Percentiles rank a stretch among this genome's conserved stretches.
These are phyloP conservation scores for Crithidia sp. DNA, from an alignment of 208 protist genomes.

Conservation along the genomic window DNA sequence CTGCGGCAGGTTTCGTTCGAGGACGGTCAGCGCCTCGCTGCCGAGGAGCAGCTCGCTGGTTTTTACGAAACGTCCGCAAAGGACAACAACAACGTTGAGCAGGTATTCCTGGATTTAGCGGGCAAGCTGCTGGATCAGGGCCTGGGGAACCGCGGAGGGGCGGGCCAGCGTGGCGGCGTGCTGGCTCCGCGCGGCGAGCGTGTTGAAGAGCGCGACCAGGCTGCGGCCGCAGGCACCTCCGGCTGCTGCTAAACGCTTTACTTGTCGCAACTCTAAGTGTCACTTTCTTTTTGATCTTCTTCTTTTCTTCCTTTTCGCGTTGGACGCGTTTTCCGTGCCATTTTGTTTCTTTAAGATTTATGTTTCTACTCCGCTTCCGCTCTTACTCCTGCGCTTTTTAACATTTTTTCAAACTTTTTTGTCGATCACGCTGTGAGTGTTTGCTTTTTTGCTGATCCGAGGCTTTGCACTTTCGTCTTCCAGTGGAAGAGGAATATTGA, in stretches of 20 bases:
- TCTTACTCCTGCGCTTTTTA: no score
- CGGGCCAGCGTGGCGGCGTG: conserved; percentile 19
- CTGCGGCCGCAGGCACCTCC: conserved; percentile 25
- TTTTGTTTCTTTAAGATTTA: background rate
- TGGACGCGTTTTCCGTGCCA: background rate
- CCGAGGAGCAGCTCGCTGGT: conserved; percentile 71
- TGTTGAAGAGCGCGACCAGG: conserved; percentile 25
- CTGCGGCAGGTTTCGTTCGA: conserved; percentile 80
- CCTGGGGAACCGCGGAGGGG: conserved; percentile 39
- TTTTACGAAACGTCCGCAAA: conserved; percentile 92
- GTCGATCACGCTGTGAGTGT: no score
- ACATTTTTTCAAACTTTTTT: no score
- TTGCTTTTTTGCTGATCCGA: no score
- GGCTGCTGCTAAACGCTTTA: conserved; percentile 36
- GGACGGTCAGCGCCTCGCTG: conserved; percentile 70
- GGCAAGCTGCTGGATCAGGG: conserved; percentile 92
- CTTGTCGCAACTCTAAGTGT: background rate
- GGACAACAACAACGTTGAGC: conserved; percentile 86
- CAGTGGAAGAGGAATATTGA: no score
- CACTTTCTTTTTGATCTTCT: background rate
- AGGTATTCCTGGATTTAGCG: conserved; percentile 90
- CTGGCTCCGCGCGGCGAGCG: conserved; percentile 37
- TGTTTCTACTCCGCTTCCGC: background rate
- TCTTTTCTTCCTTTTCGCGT: background rate
- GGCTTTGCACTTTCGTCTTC: no score